Evolutionary conservation across 2,329 filamentous ascomycete genomes (phyloP).

Genomic region (Penicillium corylophilum): DNA sequence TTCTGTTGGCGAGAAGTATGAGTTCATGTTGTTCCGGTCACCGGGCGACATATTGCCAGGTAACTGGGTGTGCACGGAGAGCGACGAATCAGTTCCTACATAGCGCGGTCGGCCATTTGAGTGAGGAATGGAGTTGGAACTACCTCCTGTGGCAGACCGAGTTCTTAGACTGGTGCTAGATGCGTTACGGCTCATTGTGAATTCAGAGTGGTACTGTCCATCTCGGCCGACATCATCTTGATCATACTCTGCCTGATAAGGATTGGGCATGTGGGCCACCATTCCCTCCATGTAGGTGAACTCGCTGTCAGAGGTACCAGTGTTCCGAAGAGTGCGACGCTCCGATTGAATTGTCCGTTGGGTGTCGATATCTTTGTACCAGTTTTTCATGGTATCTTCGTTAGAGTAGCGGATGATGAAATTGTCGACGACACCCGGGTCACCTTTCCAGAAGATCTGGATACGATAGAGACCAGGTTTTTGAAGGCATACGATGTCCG

Average conservation of each 20-base stretch:
- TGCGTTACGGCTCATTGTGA: slow-evolving; percentile 63
- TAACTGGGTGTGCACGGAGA: slow-evolving; percentile 68
- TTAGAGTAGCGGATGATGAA: slow-evolving; percentile 92
- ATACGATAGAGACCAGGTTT: slow-evolving; percentile 92
- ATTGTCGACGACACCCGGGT: slow-evolving; percentile 91
- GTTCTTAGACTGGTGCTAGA: slow-evolving; percentile 74
- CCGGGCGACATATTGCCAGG: slow-evolving; percentile 58
- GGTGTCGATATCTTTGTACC: slow-evolving; percentile 74
- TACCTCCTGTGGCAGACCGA: slow-evolving; percentile 70
- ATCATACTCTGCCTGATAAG: slow-evolving; percentile 66
- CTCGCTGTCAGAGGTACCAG: slow-evolving; percentile 62
- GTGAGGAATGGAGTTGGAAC: slow-evolving; percentile 39
- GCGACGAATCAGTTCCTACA: slow-evolving; percentile 60
- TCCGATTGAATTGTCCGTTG: slow-evolving; percentile 65
- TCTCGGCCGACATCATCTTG: slow-evolving; percentile 49
- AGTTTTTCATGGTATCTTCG: slow-evolving; percentile 91
- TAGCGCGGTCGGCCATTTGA: slow-evolving; percentile 63
- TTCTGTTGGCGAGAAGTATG: slow-evolving; percentile 91
- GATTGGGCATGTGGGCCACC: slow-evolving; percentile 71
- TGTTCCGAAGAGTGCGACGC: slow-evolving; percentile 52
- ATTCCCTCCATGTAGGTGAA: slow-evolving; percentile 78
- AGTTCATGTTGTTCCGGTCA: slow-evolving; percentile 63
- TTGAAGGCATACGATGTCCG: slow-evolving; percentile 81
- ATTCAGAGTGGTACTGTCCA: slow-evolving; percentile 46
- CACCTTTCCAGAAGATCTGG: slow-evolving; percentile 98